These are phyloP conservation scores for Colletotrichum sojae DNA, from an alignment of 2,329 filamentous ascomycete species.

Conservation along the genomic window DNA sequence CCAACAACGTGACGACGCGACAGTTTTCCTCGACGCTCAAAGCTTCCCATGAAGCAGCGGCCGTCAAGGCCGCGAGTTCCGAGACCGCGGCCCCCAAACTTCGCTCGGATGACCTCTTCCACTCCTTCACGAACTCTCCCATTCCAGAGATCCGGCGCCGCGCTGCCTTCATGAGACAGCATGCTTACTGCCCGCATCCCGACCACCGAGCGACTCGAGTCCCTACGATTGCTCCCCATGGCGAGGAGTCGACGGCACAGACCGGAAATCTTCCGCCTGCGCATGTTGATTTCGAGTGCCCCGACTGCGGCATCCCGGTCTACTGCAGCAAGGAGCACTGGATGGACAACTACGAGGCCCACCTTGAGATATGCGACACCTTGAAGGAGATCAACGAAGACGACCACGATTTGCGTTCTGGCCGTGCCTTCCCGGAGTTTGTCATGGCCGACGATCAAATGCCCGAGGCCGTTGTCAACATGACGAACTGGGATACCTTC, in stretches of 20 bases:
- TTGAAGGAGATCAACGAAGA: slow-evolving; percentile 96
- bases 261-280: slow-evolving; percentile 75
- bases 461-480: slow-evolving; percentile 93
- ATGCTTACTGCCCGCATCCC: slow-evolving; percentile 94
- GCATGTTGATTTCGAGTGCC: slow-evolving; percentile 94
- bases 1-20: slow-evolving; percentile 42
- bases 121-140: slow-evolving; percentile 90
- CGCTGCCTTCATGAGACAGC: slow-evolving; percentile 91
- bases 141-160: slow-evolving; percentile 89
- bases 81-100: slow-evolving; percentile 58
- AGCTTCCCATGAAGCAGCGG: slow-evolving; percentile 46
- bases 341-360: slow-evolving; percentile 94
- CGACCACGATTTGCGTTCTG: slow-evolving; percentile 93
- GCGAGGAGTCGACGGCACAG: slow-evolving; percentile 70
- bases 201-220: slow-evolving; percentile 83
- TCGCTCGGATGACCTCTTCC: slow-evolving; percentile 87
- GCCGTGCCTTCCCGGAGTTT: slow-evolving; percentile 93
- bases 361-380: slow-evolving; percentile 92
- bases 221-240: slow-evolving; percentile 74
- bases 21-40: slow-evolving; percentile 50
- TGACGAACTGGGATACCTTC: slow-evolving; percentile 99
- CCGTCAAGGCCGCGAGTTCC: slow-evolving; percentile 43
- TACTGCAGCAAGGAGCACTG: slow-evolving; percentile 97
- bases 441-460: slow-evolving; percentile 91
- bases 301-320: slow-evolving; percentile 93